Evolutionary conservation across 106 monocot genomes (phyloP).

Genomic region (Cymbidium sinense): DNA sequence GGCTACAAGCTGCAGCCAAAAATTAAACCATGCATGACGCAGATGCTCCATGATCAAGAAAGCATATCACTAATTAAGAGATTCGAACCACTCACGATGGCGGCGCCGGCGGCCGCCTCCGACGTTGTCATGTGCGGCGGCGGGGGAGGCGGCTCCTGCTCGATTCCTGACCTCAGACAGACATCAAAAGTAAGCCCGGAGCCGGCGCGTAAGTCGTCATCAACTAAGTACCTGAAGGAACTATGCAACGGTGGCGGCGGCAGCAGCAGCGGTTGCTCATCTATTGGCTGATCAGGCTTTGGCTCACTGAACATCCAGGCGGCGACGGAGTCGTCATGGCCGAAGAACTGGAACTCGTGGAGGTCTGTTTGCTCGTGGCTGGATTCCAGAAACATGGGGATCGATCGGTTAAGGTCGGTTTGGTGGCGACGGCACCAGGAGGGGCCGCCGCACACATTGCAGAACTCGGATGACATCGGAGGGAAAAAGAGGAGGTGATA

Average conservation of each 20-base stretch:
- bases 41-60: too few relatives aligned
- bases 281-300: neutral
- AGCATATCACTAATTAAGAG: neutral
- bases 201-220: slow-evolving; percentile 7
- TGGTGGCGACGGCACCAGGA: slow-evolving; percentile 13
- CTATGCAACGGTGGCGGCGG: neutral
- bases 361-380: slow-evolving; percentile 7
- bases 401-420: slow-evolving; percentile 27
- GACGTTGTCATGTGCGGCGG: slow-evolving; percentile 2
- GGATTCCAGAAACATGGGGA: slow-evolving; percentile 13
- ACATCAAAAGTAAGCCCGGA: slow-evolving; percentile 19
- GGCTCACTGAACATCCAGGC: slow-evolving; percentile 46
- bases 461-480: slow-evolving; percentile 19
- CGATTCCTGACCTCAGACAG: slow-evolving; percentile 2
- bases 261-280: neutral
- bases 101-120: neutral
- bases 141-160: neutral
- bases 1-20: too few relatives aligned
- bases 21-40: too few relatives aligned
- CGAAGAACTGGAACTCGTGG: slow-evolving; percentile 77
- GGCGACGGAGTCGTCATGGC: slow-evolving; percentile 36
- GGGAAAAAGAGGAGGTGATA: neutral
- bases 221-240: slow-evolving; percentile 20
- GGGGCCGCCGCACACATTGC: slow-evolving; percentile 27
- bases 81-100: slow-evolving; percentile 27